Base-by-base conservation (phyloP, 1,284 basidiomycete genomes). In the Ustilago xerochloae region DNA sequence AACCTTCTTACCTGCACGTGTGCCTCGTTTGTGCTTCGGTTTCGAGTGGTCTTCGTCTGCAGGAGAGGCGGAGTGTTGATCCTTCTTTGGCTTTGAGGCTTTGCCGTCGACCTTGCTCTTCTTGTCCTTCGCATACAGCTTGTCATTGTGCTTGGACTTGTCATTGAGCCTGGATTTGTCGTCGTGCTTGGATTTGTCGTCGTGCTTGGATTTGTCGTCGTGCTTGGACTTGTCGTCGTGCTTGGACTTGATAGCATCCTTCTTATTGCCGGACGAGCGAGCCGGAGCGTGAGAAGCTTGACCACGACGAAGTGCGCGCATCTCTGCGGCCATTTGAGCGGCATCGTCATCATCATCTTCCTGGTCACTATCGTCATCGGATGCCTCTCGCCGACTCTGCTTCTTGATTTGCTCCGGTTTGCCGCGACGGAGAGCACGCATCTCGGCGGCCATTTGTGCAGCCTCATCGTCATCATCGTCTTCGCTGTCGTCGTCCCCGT, bases 401-500 rank as follows among this genome's bases (percentile, higher is more conserved):
- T 49, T 51, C 13, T 20, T 32, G n/a, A 18, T 16, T 45, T 18
- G 13, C 7, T 39, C 32, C n/a, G 53, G 50, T 28, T 57, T 67
- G 36, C 62, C 67, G 13, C 67, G 56, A 15, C 60, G 51, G 26
- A 63, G 20, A 22, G 60, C 60, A 28, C 63, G 55, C 63, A 65
- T 65, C 43, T 65, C 63, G 5, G 57, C 58, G 30, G 64, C 64
- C 64, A 67, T 67, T 36, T 57, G 56, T 6, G 68, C 59, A 10
- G 55, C 68, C 24, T 64, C 61, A 28, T 61, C 68, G 33, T 71
- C 72, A 35, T 67, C 66, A 1, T 56, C 54, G 12, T 66, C 68
- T 13, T 59, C 52, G 18, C 29, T 50, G 13, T 38, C 50, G 1
- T 54, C 43, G 6, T 36, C 39, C 39, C 16, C 13, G 29, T 30